These are phyloP conservation scores for Helianthus annuus DNA, from an alignment of 129 eudicot genomes.

Conservation along the genomic window DNA sequence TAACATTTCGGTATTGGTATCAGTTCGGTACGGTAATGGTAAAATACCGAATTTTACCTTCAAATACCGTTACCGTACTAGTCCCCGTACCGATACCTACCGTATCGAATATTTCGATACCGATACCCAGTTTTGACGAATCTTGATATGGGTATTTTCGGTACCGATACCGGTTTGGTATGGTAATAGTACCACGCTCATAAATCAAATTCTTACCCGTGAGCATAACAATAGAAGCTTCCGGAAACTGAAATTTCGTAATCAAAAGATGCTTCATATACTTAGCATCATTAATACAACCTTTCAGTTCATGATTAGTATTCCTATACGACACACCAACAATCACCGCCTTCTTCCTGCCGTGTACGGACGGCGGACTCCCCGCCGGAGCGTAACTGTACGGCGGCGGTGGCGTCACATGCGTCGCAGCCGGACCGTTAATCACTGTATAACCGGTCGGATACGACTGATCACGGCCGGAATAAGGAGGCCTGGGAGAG, in stretches of 20 bases:
- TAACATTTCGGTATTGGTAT: too few relatives aligned
- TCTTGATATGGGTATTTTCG: too few relatives aligned
- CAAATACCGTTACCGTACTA: too few relatives aligned
- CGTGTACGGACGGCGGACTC: conserved; percentile 50
- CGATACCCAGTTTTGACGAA: too few relatives aligned
- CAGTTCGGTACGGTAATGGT: too few relatives aligned
- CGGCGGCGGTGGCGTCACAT: conserved; percentile 22
- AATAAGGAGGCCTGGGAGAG: conserved; percentile 33
- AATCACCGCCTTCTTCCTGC: conserved; percentile 82
- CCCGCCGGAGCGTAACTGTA: conserved; percentile 20
- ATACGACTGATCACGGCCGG: conserved; percentile 19
- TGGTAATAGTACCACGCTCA: too few relatives aligned
- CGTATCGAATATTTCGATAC: too few relatives aligned
- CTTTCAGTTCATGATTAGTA: conserved; percentile 84
- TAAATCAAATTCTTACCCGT: conserved; percentile 51
- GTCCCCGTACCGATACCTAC: too few relatives aligned
- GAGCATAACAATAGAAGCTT: conserved; percentile 79
- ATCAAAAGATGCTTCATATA: conserved; percentile 73
- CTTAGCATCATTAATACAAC: conserved; percentile 93
- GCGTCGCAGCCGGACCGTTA: not conserved
- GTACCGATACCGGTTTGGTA: too few relatives aligned
- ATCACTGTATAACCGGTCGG: conserved; percentile 18
- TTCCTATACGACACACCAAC: conserved; percentile 70
- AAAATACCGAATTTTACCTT: too few relatives aligned
- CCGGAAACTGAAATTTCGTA: conserved; percentile 67